phyloP scores from a whole-genome alignment of 169 alveolate species.

The Eimeria necatrix region DNA sequence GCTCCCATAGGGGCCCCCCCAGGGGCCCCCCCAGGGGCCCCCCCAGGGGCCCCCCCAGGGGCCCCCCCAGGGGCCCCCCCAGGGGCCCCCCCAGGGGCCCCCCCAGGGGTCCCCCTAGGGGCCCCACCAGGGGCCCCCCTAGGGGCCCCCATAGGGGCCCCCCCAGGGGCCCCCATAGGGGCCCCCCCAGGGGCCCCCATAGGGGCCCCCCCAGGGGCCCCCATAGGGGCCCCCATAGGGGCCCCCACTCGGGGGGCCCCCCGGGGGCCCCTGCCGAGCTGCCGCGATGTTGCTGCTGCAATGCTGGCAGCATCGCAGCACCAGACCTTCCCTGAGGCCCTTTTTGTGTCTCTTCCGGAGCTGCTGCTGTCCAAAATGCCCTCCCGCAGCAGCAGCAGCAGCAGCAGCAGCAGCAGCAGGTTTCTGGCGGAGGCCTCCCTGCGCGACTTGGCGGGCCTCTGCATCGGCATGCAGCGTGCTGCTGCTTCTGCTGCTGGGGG shows the following conservation, averaged over 20 bases:
- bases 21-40: too few relatives aligned
- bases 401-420: constrained; percentile 17
- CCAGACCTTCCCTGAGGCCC: constrained; percentile 29
- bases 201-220: too few relatives aligned
- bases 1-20: too few relatives aligned
- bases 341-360: constrained; percentile 23
- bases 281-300: constrained; percentile 45
- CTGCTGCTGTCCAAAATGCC: background rate
- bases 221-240: background rate
- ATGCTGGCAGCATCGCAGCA: constrained; percentile 38
- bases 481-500: background rate
- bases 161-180: too few relatives aligned
- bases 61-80: too few relatives aligned
- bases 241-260: background rate
- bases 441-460: constrained; percentile 11
- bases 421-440: constrained; percentile 24
- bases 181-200: too few relatives aligned
- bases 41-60: too few relatives aligned
- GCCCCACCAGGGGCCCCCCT: too few relatives aligned
- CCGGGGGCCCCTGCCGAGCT: background rate
- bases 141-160: background rate
- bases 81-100: too few relatives aligned
- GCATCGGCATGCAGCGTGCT: constrained; percentile 29
- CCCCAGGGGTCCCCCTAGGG: too few relatives aligned
- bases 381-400: constrained; percentile 21